Evolutionary conservation across 2,329 filamentous ascomycete species (phyloP), one percentile per base, ranked within the genome.

Genomic region (Paecilomyces fulvus): DNA sequence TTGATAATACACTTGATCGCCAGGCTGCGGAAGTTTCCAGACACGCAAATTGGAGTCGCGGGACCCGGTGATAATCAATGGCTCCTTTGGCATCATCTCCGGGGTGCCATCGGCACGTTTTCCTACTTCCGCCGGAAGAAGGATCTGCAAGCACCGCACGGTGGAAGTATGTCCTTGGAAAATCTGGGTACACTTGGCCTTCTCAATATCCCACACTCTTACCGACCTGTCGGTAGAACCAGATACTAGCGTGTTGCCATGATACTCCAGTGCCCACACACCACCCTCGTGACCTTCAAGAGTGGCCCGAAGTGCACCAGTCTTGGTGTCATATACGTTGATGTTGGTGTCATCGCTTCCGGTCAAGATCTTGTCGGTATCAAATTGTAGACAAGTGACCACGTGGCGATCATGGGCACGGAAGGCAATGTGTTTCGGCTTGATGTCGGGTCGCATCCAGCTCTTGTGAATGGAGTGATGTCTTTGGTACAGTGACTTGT

Each of bases 151-250:
- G 68, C 94, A 99, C 61, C 94, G 87, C 3, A 99, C 94, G 12
- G 94, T 99, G 48, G 92, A 97, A 9, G 94, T 99, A 69, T 99
- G 94, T 0, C 94, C 95, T 68, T 96, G 92, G 70, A 99, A 99
- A 0, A 96, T 87, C 69, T 99, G 94, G 10, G 92, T 92, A 72
- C 92, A 96, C 50, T 89, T 83, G 0, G 92, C 94, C 65, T 88
- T 88, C 67, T 95, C 90, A 61, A 99, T 96, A 69, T 99, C 92
- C 94, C 94, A 99, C 0, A 99, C 92, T n/a, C 94, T 86, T n/a
- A 99, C 94, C 10, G 94, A 95, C 51, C 94, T 83, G 73, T 99
- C 94, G 0, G 94, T 99, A 6, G 92, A 96, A 2, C 94, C 94
- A 14, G 94, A 99, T 2, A 99, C 94, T 20, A 99, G 77, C 14